These are phyloP conservation scores for Trametes hirsuta DNA, from an alignment of 1,284 basidiomycete genomes.

Conservation along the genomic window DNA sequence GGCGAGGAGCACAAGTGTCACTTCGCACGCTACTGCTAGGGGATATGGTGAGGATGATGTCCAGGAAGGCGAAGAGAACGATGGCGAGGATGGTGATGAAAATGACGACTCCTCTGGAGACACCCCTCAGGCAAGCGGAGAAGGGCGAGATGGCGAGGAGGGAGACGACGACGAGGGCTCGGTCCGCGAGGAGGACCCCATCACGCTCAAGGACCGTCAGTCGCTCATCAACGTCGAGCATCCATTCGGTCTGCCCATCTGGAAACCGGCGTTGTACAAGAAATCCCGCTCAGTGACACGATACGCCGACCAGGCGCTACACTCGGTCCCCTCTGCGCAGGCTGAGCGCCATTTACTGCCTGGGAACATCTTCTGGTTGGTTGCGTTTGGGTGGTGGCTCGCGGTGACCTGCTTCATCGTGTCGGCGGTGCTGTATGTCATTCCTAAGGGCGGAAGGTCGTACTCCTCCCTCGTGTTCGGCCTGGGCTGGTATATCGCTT, in stretches of 20 bases:
- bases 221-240: conserved; percentile 99
- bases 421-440: conserved; percentile 70
- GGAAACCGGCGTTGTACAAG: conserved; percentile 99
- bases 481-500: conserved; percentile 93
- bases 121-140: conserved; percentile 23
- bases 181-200: conserved; percentile 77
- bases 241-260: conserved; percentile 98
- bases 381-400: conserved; percentile 93
- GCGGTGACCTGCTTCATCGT: conserved; percentile 71
- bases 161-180: conserved; percentile 41
- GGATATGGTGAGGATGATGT: conserved; percentile 50
- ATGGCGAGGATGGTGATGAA: conserved; percentile 30
- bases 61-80: conserved; percentile 44
- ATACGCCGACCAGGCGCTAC: conserved; percentile 93
- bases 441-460: conserved; percentile 80
- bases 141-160: conserved; percentile 26
- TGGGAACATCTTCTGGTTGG: conserved; percentile 92
- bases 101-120: conserved; percentile 20
- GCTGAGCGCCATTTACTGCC: conserved; percentile 89
- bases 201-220: conserved; percentile 95
- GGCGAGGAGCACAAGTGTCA: conserved; percentile 61
- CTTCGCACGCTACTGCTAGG: conserved; percentile 50
- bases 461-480: conserved; percentile 92
- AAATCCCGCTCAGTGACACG: conserved; percentile 97
- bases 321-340: conserved; percentile 89